Evolutionary conservation across 805 yeast species (phyloP).

Genomic region (Wickerhamomyces sydowiorum): DNA sequence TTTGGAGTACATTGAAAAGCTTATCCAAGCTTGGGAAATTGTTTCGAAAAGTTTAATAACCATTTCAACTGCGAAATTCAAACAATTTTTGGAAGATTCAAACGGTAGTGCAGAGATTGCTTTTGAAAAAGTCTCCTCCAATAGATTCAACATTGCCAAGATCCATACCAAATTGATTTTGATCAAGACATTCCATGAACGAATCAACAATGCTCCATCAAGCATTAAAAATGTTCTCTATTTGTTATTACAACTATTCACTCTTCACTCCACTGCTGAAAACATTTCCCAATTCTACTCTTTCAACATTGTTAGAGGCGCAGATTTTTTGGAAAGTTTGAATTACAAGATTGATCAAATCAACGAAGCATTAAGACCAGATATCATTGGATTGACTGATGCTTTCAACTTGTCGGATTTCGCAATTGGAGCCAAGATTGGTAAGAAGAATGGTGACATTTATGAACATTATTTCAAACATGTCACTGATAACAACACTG

Average conservation of each 20-base stretch:
- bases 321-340: constrained; percentile 27
- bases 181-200: constrained; percentile 24
- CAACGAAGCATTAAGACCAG: constrained; percentile 49
- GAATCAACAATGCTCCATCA: constrained; percentile 26
- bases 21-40: constrained; percentile 26
- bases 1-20: constrained; percentile 8
- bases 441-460: constrained; percentile 73
- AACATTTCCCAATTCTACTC: constrained; percentile 58
- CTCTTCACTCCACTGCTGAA: constrained; percentile 53
- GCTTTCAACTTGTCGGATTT: constrained; percentile 76
- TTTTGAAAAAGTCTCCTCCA: constrained; percentile 19
- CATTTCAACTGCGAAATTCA: constrained; percentile 12
- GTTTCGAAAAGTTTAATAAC: constrained; percentile 21
- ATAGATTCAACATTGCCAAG: constrained; percentile 24
- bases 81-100: constrained; percentile 5
- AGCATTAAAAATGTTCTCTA: constrained; percentile 37
- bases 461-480: constrained; percentile 73
- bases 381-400: constrained; percentile 75
- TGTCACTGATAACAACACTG: constrained; percentile 35
- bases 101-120: constrained; percentile 11
- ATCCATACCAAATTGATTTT: constrained; percentile 32
- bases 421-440: constrained; percentile 78
- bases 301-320: constrained; percentile 42
- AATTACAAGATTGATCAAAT: constrained; percentile 19
- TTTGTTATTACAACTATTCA: constrained; percentile 54